phyloP scores from a whole-genome alignment of 2,329 filamentous ascomycete genomes.

The Bipolaris cookei region DNA sequence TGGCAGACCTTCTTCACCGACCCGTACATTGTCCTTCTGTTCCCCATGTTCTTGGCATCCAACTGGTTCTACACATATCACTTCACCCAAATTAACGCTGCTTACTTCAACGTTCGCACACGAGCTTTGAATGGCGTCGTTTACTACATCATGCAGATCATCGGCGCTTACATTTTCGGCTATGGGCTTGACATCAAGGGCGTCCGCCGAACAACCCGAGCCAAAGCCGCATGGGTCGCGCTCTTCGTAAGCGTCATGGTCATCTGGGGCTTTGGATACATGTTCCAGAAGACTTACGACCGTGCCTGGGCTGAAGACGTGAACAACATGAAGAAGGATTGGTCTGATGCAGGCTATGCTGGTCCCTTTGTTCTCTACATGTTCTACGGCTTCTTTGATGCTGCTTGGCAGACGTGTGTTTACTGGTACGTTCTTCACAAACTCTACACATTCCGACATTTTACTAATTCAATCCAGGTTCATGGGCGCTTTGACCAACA shows the following conservation, averaged over 20 bases:
- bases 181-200: conserved; percentile 66
- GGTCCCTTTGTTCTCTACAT: conserved; percentile 89
- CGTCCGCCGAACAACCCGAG: conserved; percentile 69
- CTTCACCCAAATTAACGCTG: conserved; percentile 74
- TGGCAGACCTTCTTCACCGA: conserved; percentile 74
- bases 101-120: conserved; percentile 75
- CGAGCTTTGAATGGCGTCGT: conserved; percentile 77
- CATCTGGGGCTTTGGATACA: conserved; percentile 84
- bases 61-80: conserved; percentile 85
- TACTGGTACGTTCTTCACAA: conserved; percentile 72
- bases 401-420: conserved; percentile 85
- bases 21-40: conserved; percentile 75
- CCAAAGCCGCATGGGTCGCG: conserved; percentile 66
- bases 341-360: conserved; percentile 70
- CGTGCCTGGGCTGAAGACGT: conserved; percentile 44
- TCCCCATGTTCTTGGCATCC: conserved; percentile 81
- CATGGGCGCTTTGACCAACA: conserved; percentile 94
- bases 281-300: conserved; percentile 70
- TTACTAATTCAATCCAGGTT: conserved; percentile 3
- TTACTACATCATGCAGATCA: conserved; percentile 81
- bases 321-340: conserved; percentile 62
- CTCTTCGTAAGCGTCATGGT: conserved; percentile 75
- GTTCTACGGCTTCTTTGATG: conserved; percentile 89
- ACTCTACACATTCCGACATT: background rate
- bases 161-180: conserved; percentile 76